A percentile compares a stretch with the other conserved stretches of the same genome.
Conservation (phyloP, 1,284 basidiomycete genomes). For the Apiotrichum siamense region DNA sequence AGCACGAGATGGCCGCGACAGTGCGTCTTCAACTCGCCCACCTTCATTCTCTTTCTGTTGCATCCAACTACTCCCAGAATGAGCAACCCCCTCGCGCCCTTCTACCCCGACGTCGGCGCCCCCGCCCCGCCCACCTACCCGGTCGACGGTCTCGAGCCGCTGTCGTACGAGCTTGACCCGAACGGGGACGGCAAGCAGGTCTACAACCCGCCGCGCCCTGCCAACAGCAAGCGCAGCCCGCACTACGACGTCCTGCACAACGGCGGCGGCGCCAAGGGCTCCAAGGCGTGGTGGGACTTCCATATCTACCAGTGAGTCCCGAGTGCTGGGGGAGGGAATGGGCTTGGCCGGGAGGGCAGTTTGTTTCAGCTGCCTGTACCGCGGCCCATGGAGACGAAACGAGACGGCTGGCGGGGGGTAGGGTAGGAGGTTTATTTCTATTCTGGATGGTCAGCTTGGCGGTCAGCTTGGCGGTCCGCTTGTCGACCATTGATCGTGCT, state of each 20-base stretch:
- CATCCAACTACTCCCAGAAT: background rate
- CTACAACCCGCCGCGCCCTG: constrained; percentile 17
- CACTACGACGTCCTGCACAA: constrained; percentile 18
- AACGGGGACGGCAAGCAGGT: constrained; percentile 60
- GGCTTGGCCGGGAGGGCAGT: too few relatives aligned
- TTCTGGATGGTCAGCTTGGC: too few relatives aligned
- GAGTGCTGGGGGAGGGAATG: too few relatives aligned
- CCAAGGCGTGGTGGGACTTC: constrained; percentile 19
- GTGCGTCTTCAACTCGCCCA: background rate
- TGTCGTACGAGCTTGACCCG: constrained; percentile 48
- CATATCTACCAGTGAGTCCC: constrained; percentile 22
- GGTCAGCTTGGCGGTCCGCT: too few relatives aligned
- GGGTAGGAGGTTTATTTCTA: too few relatives aligned
- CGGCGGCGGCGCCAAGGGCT: background rate
- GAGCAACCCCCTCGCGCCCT: background rate
- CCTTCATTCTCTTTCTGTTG: background rate
- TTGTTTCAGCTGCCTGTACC: too few relatives aligned
- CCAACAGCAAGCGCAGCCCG: constrained; percentile 13
- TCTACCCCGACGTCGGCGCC: constrained; percentile 3
- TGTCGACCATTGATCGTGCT: too few relatives aligned
- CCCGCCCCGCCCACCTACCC: constrained; percentile 4
- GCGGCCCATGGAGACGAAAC: too few relatives aligned
- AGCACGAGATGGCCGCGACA: too few relatives aligned
- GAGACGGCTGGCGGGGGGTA: too few relatives aligned
- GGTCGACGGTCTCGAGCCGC: constrained; percentile 16